A percentile compares a stretch with the other conserved stretches of the same genome.
These are phyloP conservation scores for Pseudocercospora eumusae DNA, from an alignment of 2,329 filamentous ascomycete genomes.

Conservation along the genomic window DNA sequence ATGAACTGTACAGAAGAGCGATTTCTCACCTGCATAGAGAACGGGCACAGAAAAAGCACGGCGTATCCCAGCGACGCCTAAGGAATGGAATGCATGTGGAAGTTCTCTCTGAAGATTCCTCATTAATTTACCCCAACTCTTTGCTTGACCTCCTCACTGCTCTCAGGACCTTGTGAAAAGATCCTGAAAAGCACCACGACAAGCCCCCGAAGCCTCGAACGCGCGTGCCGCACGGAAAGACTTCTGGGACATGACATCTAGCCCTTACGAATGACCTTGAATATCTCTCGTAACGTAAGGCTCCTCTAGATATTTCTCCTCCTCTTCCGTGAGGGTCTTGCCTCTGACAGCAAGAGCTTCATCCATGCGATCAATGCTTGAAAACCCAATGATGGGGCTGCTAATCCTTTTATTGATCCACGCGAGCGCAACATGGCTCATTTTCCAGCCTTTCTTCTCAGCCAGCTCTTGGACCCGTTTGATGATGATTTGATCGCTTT, in stretches of 20 bases:
- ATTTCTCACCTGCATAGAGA: background rate
- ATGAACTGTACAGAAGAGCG: constrained; percentile 22
- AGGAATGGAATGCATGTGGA: constrained; percentile 1
- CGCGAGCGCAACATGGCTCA: constrained; percentile 33
- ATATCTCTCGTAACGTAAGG: constrained; percentile 44
- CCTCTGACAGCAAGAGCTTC: constrained; percentile 50
- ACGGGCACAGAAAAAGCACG: background rate
- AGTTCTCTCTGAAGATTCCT: background rate
- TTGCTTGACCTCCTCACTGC: background rate
- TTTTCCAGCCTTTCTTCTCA: constrained; percentile 41
- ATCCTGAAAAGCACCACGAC: background rate
- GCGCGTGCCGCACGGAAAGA: no score
- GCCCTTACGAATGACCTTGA: constrained; percentile 17
- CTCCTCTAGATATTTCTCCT: constrained; percentile 55
- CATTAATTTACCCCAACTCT: background rate
- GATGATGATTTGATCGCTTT: constrained; percentile 44
- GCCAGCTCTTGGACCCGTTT: constrained; percentile 46
- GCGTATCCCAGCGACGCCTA: constrained; percentile 3
- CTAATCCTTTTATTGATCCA: constrained; percentile 40
- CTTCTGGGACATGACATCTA: no score
- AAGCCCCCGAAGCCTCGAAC: background rate
- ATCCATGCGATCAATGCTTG: constrained; percentile 51
- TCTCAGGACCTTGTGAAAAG: background rate
- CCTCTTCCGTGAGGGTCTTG: constrained; percentile 51
- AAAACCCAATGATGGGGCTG: constrained; percentile 56